Evolutionary conservation across 2,329 filamentous ascomycete species (phyloP), one percentile per base, ranked within the genome.

Genomic region (Trichoderma sp.): DNA sequence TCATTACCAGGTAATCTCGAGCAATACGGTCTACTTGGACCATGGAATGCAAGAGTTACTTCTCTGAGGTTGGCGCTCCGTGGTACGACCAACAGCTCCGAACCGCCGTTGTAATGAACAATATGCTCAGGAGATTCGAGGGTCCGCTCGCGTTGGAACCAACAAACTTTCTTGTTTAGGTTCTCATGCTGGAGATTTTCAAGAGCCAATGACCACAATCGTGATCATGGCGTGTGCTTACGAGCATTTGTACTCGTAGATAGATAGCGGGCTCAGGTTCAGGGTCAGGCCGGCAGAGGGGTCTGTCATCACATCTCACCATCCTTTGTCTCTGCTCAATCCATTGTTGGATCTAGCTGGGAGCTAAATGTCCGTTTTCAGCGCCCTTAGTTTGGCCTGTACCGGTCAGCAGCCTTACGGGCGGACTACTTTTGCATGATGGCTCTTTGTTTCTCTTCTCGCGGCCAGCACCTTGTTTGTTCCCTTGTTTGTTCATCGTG

Each of bases 281-380:
- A 62, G 38, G 35, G 24, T 31, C 53, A 63, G 56, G 41, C 68
- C 68, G 53, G 68, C 29, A 21, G 33, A 27, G 2, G 56, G 66
- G 27, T n/a, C 16, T 64, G 69, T 72, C 38, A 53, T 63, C 45
- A 68, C 45, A 72, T 72, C 69, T 72, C 69, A 72, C 35, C 67
- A 18, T 62, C 66, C 24, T 29, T 60, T 69, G 21, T 21, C 56
- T 18, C 33, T 31, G 33, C 38, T 27, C 59, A 21, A 38, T 38
- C 50, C 66, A 59, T 69, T 5, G 50, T 45, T 45, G 18, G 41
- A 45, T 45, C 16, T 45, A n/a, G 41, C 41, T 53, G 45, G 66
- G 9, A 69, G 33, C 66, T 21, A 59, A 33, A 24, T 33, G 31
- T 56, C 24, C 53, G 16, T 14, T 69, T n/a, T n/a, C n/a, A 18